Evolutionary conservation across 1,284 basidiomycete genomes (phyloP).

Genomic region (Austroboletus sp.): DNA sequence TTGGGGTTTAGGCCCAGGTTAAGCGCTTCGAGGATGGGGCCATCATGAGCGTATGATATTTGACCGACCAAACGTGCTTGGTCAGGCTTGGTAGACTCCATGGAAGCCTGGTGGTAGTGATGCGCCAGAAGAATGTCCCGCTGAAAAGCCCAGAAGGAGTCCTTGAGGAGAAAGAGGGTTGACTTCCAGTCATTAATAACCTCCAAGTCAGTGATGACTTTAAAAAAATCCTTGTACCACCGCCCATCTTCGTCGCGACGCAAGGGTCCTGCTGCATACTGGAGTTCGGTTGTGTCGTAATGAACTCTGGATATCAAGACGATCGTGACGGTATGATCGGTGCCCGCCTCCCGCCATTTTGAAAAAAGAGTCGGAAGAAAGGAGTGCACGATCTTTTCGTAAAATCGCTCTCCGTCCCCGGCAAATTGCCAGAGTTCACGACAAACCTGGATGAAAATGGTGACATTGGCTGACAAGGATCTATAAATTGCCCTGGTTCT

Average conservation of each 20-base stretch:
- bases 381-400: slow-evolving; percentile 92
- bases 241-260: slow-evolving; percentile 64
- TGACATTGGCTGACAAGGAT: slow-evolving; percentile 85
- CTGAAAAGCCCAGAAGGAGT: slow-evolving; percentile 83
- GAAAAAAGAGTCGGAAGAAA: slow-evolving; percentile 82
- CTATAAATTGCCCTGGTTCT: slow-evolving; percentile 86
- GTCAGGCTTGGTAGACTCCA: slow-evolving; percentile 40
- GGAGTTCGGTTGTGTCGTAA: slow-evolving; percentile 79
- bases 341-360: slow-evolving; percentile 75
- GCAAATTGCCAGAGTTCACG: slow-evolving; percentile 96
- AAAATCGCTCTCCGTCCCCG: slow-evolving; percentile 91
- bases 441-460: slow-evolving; percentile 93
- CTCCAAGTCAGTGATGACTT: slow-evolving; percentile 90
- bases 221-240: slow-evolving; percentile 95
- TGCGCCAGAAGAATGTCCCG: slow-evolving; percentile 81
- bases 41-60: slow-evolving; percentile 86
- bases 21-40: slow-evolving; percentile 89
- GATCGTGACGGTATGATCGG: slow-evolving; percentile 91
- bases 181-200: slow-evolving; percentile 82
- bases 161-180: slow-evolving; percentile 81
- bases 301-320: slow-evolving; percentile 91
- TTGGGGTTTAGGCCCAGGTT: slow-evolving; percentile 90
- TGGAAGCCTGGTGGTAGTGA: slow-evolving; percentile 67
- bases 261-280: slow-evolving; percentile 70
- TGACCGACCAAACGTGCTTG: slow-evolving; percentile 71